Evolutionary conservation across 805 yeast genomes (phyloP).

Genomic region (Tetrapisispora arboricola): DNA sequence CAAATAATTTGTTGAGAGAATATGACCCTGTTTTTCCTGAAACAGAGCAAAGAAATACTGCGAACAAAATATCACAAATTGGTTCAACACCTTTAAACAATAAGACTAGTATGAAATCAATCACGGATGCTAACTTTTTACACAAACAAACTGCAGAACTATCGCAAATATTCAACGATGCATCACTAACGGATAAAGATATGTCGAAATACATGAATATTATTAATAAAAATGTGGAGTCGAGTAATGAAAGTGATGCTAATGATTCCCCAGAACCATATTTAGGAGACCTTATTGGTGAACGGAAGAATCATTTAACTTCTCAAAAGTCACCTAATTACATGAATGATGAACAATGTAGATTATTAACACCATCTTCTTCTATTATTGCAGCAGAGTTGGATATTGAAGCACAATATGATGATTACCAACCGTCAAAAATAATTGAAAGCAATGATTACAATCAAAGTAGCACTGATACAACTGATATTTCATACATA

Average conservation of each 20-base stretch:
- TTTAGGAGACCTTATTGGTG: neutral
- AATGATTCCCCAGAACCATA: neutral
- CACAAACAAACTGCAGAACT: constrained; percentile 29
- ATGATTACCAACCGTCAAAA: neutral
- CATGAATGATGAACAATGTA: constrained; percentile 5
- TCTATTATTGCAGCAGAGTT: constrained; percentile 3
- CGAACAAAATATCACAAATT: neutral
- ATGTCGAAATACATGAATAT: constrained; percentile 9
- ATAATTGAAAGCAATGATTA: neutral
- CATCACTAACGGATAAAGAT: constrained; percentile 11
- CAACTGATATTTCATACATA: neutral
- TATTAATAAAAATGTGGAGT: constrained; percentile 5
- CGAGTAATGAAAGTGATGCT: neutral
- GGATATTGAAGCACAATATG: constrained; percentile 4
- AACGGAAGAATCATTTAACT: neutral
- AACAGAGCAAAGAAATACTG: too few species aligned
- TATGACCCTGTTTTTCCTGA: neutral
- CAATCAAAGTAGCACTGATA: neutral
- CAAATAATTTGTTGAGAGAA: neutral
- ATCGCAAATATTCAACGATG: constrained; percentile 20
- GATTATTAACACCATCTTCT: constrained; percentile 12
- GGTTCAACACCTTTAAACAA: neutral
- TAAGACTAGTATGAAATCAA: constrained; percentile 6
- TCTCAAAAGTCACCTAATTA: constrained; percentile 2
- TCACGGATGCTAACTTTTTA: constrained; percentile 21